A percentile compares a stretch with the other conserved stretches of the same genome.
Conservation (phyloP, 2,329 filamentous ascomycete genomes). For the Thelonectria discophora region DNA sequence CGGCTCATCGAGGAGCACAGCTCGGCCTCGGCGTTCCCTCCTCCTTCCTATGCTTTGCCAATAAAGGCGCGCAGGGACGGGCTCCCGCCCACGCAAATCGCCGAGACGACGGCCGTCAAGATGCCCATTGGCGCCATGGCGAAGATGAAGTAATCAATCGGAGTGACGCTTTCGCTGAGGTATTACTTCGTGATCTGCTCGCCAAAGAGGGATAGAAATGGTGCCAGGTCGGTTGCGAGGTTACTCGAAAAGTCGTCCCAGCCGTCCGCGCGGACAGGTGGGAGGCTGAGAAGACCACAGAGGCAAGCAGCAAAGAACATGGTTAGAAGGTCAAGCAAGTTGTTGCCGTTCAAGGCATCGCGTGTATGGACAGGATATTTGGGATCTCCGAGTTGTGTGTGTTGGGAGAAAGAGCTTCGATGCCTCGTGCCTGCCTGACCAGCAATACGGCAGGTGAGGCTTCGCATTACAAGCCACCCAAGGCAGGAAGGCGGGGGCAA, state of each 20-base stretch:
- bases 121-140: constrained; percentile 51
- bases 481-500: too few relatives aligned
- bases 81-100: constrained; percentile 45
- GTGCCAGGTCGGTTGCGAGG: constrained; percentile 47
- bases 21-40: constrained; percentile 48
- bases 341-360: too few relatives aligned
- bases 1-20: constrained; percentile 52
- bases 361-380: too few relatives aligned
- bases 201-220: constrained; percentile 49
- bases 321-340: too few relatives aligned
- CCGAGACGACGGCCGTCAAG: constrained; percentile 48
- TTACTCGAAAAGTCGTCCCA: constrained; percentile 1
- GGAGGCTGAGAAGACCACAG: not conserved
- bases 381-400: too few relatives aligned
- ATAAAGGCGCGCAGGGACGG: constrained; percentile 49
- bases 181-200: constrained; percentile 52
- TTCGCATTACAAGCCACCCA: too few relatives aligned
- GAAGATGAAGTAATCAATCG: constrained; percentile 46
- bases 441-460: too few relatives aligned
- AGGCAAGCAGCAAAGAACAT: too few relatives aligned
- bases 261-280: not conserved
- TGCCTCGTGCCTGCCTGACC: too few relatives aligned
- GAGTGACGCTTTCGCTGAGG: constrained; percentile 45
- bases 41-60: constrained; percentile 49
- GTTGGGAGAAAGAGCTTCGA: too few relatives aligned